A percentile compares a stretch with the other conserved stretches of the same genome.
Evolutionary conservation across 2,329 filamentous ascomycete genomes (phyloP).

Genomic region (Penicillium sclerotigenum): DNA sequence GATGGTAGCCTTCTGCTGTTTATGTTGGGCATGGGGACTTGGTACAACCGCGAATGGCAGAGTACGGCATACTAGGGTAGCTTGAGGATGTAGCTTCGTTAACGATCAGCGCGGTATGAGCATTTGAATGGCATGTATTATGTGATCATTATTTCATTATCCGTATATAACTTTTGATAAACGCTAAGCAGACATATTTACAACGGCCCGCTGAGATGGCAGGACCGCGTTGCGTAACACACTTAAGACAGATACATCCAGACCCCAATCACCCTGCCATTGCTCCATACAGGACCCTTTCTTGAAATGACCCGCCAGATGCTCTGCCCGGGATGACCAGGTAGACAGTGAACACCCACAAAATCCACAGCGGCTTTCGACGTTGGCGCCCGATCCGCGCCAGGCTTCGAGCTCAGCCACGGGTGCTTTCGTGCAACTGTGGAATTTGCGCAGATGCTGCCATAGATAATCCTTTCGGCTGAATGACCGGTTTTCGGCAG

Average conservation of each 20-base stretch:
- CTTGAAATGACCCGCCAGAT: slow-evolving; percentile 55
- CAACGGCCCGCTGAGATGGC: slow-evolving; percentile 22
- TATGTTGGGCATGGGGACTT: slow-evolving; percentile 43
- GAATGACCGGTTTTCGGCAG: slow-evolving; percentile 52
- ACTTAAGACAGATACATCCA: slow-evolving; percentile 36
- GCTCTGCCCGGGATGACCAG: slow-evolving; percentile 53
- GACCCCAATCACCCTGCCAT: slow-evolving; percentile 56
- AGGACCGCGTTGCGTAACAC: slow-evolving; percentile 36
- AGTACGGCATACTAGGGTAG: slow-evolving; percentile 1
- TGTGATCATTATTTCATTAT: slow-evolving; percentile 5
- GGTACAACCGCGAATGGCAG: slow-evolving; percentile 39
- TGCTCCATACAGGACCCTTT: slow-evolving; percentile 52
- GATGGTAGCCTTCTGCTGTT: slow-evolving; percentile 48
- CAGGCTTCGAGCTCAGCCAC: slow-evolving; percentile 54
- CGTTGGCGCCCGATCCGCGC: slow-evolving; percentile 51
- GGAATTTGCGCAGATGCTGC: slow-evolving; percentile 57
- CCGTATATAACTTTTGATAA: neutral
- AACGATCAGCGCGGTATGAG: slow-evolving; percentile 8
- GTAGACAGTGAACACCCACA: slow-evolving; percentile 47
- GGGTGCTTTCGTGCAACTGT: slow-evolving; percentile 48
- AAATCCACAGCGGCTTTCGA: slow-evolving; percentile 55
- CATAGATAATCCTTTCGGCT: slow-evolving; percentile 57
- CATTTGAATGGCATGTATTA: neutral
- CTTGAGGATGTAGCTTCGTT: neutral
- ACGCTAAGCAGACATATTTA: neutral